Base-by-base conservation (phyloP, 192 early-diverging fungal species). In the Endogone sp. region DNA sequence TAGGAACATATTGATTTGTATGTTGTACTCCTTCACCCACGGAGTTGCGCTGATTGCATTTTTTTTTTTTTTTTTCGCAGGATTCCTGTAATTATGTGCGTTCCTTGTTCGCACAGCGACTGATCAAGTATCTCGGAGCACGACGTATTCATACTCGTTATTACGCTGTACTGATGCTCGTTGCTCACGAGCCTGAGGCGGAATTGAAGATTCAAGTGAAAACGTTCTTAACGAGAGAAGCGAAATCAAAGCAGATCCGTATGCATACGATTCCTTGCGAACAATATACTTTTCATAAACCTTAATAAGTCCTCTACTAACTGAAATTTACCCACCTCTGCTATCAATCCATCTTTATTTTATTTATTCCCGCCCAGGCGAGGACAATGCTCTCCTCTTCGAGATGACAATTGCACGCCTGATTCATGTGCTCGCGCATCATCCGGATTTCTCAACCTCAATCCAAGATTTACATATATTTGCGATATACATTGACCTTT, bases 71-170 rank as follows among this genome's bases (percentile, higher is more conserved):
- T 20, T 27, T 16, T 57, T 2, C 13, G 13, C 85, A 94, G 80
- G 93, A 95, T 73, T 79, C 91, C 4, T 87, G 90, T 68, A 95
- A 82, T 69, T 83, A 93, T 68, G 93, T 96, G 29, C 91, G 97
- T 4, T 81, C 86, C 30, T 73, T 79, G 2, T 88, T 96, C 60
- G 72, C 89, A 28, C 80, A 86, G 3, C 86, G 87, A 64, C 79
- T 99, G 54, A 78, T 94, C 62, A 88, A 85, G n/a, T 81, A 87
- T 62, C 75, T 96, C 60, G 82, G 83, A 6, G 29, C 72, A 16
- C 70, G 82, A 62, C 77, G 79, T 2, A 71, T 99, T 0, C 89
- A 86, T 44, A 75, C 87, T 60, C 85, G 94, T 2, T 96, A 89
- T 68, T 73, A 90, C 24, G 76, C 90, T 20, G 71, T 89, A 6